phyloP scores from a whole-genome alignment of 2,329 filamentous ascomycete genomes.

The Sodiomyces alkalinus region DNA sequence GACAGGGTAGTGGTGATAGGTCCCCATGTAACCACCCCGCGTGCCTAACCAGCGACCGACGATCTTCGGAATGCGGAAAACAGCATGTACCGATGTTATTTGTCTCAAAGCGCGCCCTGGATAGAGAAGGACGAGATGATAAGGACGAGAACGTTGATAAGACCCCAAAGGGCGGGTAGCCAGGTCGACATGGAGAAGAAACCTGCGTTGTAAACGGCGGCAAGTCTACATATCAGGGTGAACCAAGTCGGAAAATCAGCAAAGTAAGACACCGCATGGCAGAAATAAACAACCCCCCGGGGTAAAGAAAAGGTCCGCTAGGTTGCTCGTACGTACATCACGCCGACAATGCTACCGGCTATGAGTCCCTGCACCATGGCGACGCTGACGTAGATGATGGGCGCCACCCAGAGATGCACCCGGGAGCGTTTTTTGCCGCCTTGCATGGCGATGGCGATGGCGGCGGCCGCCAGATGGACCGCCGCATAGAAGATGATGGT shows the following conservation, averaged over 20 bases:
- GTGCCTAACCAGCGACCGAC: no score
- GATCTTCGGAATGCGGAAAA: no score
- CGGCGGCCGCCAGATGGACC: slow-evolving; percentile 58
- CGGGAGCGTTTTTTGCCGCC: slow-evolving; percentile 38
- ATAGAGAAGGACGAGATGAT: slow-evolving; percentile 87
- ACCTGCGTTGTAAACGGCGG: slow-evolving; percentile 65
- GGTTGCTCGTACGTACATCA: slow-evolving; percentile 69
- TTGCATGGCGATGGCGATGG: slow-evolving; percentile 60
- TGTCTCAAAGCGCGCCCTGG: slow-evolving; percentile 72
- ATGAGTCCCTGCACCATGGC: slow-evolving; percentile 64
- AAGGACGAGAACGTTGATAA: slow-evolving; percentile 69
- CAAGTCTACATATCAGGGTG: slow-evolving; percentile 38
- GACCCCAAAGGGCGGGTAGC: slow-evolving; percentile 80
- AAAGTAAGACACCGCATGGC: slow-evolving; percentile 3
- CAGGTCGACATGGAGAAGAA: slow-evolving; percentile 88
- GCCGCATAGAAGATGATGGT: slow-evolving; percentile 64
- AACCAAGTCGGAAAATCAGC: slow-evolving; percentile 7
- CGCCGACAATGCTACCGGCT: slow-evolving; percentile 66
- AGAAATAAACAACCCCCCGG: no score
- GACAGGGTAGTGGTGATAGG: slow-evolving; percentile 1
- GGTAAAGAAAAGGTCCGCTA: no score
- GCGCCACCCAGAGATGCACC: slow-evolving; percentile 56
- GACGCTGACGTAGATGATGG: slow-evolving; percentile 53
- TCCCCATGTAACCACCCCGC: slow-evolving; percentile 1
- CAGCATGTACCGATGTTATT: slow-evolving; percentile 1